A percentile compares a stretch with the other conserved stretches of the same genome.
phyloP scores from a whole-genome alignment of 1,284 basidiomycete species.

The Xerocomus minutiporus region DNA sequence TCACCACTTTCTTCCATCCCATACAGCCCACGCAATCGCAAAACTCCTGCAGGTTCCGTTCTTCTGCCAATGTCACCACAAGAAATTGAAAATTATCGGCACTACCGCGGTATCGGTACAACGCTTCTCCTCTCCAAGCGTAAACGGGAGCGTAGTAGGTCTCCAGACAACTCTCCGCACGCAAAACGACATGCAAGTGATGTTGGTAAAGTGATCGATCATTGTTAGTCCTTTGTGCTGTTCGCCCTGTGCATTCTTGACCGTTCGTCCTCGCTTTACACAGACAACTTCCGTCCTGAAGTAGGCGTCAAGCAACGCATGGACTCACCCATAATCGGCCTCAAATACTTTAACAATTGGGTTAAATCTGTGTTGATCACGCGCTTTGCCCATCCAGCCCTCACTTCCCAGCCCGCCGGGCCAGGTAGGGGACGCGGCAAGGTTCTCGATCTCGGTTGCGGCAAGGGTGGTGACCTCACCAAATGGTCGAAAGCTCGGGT shows the following conservation, averaged over 20 bases:
- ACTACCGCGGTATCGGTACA: conserved; percentile 55
- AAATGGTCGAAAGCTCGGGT: conserved; percentile 94
- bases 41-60: conserved; percentile 57
- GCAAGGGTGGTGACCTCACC: conserved; percentile 94
- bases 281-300: conserved; percentile 91
- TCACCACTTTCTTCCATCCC: conserved; percentile 39
- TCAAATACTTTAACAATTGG: conserved; percentile 99
- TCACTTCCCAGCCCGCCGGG: conserved; percentile 37
- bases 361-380: conserved; percentile 93
- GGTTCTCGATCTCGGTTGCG: conserved; percentile 95
- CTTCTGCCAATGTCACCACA: conserved; percentile 58
- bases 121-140: conserved; percentile 52
- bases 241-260: not conserved
- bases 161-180: conserved; percentile 40
- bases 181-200: conserved; percentile 57
- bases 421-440: conserved; percentile 52
- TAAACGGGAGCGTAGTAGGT: conserved; percentile 46
- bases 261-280: not conserved
- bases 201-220: conserved; percentile 63
- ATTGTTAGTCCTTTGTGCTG: conserved; percentile 50
- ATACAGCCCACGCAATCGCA: conserved; percentile 60
- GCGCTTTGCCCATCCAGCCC: conserved; percentile 70
- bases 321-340: conserved; percentile 92
- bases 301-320: conserved; percentile 80
- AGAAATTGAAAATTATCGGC: conserved; percentile 59